Conservation (phyloP, 2,329 filamentous ascomycete species). For the Claviceps fusiformis region DNA sequence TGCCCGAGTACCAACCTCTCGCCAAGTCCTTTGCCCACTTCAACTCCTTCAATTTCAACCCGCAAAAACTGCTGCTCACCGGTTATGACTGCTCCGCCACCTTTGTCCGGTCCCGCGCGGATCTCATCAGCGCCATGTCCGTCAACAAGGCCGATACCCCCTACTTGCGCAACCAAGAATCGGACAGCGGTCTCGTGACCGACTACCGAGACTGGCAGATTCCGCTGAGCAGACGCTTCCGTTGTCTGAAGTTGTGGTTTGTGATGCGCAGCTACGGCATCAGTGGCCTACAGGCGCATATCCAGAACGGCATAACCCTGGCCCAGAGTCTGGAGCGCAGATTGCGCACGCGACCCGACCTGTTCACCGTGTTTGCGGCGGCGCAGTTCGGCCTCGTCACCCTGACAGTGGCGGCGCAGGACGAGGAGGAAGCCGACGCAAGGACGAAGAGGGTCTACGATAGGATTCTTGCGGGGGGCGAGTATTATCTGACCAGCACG, state of each 20-base stretch:
- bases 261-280: slow-evolving; percentile 75
- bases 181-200: slow-evolving; percentile 71
- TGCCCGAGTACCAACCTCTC: slow-evolving; percentile 65
- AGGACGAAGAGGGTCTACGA: slow-evolving; percentile 67
- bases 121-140: slow-evolving; percentile 67
- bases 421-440: slow-evolving; percentile 43
- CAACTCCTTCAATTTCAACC: slow-evolving; percentile 87
- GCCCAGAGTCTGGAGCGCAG: slow-evolving; percentile 57
- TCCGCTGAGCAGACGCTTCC: slow-evolving; percentile 76
- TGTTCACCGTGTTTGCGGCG: slow-evolving; percentile 63
- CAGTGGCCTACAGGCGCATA: slow-evolving; percentile 58
- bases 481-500: slow-evolving; percentile 72
- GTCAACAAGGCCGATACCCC: slow-evolving; percentile 68
- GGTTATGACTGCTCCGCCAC: slow-evolving; percentile 82
- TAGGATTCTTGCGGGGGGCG: slow-evolving; percentile 55
- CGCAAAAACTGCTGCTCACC: slow-evolving; percentile 94
- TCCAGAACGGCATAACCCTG: slow-evolving; percentile 52
- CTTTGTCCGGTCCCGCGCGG: slow-evolving; percentile 59
- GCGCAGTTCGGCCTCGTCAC: slow-evolving; percentile 71
- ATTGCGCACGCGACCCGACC: slow-evolving; percentile 44
- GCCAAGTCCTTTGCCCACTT: slow-evolving; percentile 49
- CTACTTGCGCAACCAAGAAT: slow-evolving; percentile 71
- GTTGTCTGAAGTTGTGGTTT: slow-evolving; percentile 89
- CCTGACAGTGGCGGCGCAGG: slow-evolving; percentile 41
- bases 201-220: slow-evolving; percentile 98